Evolutionary conservation across 495 filamentous ascomycete genomes (phyloP), one percentile per base, ranked within the genome.

Genomic region (Annulohypoxylon stygium): DNA sequence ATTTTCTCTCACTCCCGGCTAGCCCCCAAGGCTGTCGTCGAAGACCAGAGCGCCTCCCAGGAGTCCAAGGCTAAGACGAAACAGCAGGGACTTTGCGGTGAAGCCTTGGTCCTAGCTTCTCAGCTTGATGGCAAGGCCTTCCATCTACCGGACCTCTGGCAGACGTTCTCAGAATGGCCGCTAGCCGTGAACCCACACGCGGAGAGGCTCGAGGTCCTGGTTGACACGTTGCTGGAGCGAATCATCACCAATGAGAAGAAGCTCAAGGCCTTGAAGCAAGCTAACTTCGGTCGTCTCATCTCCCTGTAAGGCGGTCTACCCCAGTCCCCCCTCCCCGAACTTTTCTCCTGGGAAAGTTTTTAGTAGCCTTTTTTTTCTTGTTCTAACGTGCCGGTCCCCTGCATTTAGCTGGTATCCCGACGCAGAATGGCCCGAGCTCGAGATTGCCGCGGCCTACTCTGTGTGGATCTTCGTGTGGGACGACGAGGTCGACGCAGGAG

Each of bases 381-480:
- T 43, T 43, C 65, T 58, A 41, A 67, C 58, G 33, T 41, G 54
- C 55, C 39, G 48, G 36, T 36, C 25, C 26, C 14, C n/a, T 30
- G 9, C n/a, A 30, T 30, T n/a, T 45, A 78, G 76, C 5, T 78
- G 74, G 76, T 77, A 78, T 37, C 74, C 74, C 16, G 75, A 75
- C 63, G 69, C 76, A 39, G 71, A 78, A 67, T 76, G 76, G 76
- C 55, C 66, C 26, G 76, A 76, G 61, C 76, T 76, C 4, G 64
- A 69, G 43, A 71, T 75, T 16, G 74, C 74, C 14, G 76, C 76
- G 14, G 75, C 71, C 2, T 77, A 76, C 47, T 75, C 74, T 7
- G 71, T 77, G 54, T 78, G 74, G 76, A 78, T 78, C 33, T 78
- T 78, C 55, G 71, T 76, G 63, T 76, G 76, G 76, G 71, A 78